A percentile compares a stretch with the other conserved stretches of the same genome.
Evolutionary conservation across 352 stramenopile species (phyloP).

Genomic region (Globisporangium cederbergense): DNA sequence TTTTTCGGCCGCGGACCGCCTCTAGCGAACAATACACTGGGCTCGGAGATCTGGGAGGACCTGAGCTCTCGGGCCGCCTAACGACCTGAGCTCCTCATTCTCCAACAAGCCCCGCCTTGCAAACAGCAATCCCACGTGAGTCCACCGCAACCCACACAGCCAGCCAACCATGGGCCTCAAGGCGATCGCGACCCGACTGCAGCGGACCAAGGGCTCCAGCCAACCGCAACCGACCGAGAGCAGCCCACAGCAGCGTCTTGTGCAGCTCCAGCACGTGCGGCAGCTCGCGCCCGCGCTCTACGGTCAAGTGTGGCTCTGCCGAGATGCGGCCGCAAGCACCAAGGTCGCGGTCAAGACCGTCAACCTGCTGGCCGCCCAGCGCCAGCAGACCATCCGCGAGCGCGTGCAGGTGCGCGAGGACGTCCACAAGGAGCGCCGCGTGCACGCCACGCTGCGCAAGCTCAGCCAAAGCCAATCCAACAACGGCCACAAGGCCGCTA

Average conservation of each 20-base stretch:
- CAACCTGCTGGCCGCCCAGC: conserved; percentile 49
- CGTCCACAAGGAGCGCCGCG: conserved; percentile 39
- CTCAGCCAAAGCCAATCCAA: conserved; percentile 12
- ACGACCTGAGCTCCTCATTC: not conserved
- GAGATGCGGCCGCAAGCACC: conserved; percentile 20
- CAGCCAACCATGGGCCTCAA: conserved; percentile 9
- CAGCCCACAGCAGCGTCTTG: conserved; percentile 15
- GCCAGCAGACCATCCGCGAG: conserved; percentile 37
- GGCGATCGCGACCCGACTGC: conserved; percentile 8
- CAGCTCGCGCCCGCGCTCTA: conserved; percentile 52
- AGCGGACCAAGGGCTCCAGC: conserved; percentile 4
- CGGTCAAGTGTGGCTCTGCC: conserved; percentile 52
- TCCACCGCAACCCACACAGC: not conserved
- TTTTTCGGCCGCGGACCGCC: not conserved
- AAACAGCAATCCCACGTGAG: not conserved
- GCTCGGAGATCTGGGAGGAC: not conserved
- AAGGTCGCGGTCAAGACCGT: conserved; percentile 17
- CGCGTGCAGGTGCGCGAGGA: conserved; percentile 44
- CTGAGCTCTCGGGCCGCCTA: not conserved
- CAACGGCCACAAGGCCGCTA: not conserved
- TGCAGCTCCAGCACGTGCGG: conserved; percentile 29
- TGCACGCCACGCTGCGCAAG: conserved; percentile 37
- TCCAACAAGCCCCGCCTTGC: not conserved
- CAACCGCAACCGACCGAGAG: conserved; percentile 6
- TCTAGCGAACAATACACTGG: not conserved